phyloP scores from a whole-genome alignment of 441 rosid species.

The Manihot esculenta region DNA sequence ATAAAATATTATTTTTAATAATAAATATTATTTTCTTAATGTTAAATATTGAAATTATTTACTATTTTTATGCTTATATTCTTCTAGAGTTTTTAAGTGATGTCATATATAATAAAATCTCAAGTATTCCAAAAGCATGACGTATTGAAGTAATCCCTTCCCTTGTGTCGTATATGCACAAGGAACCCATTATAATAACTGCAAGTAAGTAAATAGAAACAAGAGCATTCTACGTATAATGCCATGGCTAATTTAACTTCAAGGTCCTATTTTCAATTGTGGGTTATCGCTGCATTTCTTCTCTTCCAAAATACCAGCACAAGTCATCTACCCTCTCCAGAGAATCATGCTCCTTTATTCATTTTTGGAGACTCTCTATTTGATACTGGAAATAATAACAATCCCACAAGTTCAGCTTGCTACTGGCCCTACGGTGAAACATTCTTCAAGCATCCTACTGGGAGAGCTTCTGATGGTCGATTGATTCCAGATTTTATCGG shows the following conservation, averaged over 20 bases:
- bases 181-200: too few species aligned
- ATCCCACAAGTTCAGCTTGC: slow-evolving; percentile 10
- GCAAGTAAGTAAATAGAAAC: too few species aligned
- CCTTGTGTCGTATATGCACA: too few species aligned
- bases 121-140: too few species aligned
- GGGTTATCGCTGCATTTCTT: not conserved
- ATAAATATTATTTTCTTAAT: too few species aligned
- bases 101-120: too few species aligned
- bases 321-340: not conserved
- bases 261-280: not conserved
- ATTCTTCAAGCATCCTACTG: slow-evolving; percentile 38
- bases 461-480: slow-evolving; percentile 35
- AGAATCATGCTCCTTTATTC: not conserved
- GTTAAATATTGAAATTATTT: too few species aligned
- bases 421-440: slow-evolving; percentile 43
- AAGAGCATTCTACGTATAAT: not conserved
- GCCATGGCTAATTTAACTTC: not conserved
- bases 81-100: too few species aligned
- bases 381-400: not conserved
- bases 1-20: too few species aligned
- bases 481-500: slow-evolving; percentile 33
- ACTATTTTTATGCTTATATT: too few species aligned
- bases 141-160: too few species aligned
- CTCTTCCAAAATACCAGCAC: not conserved
- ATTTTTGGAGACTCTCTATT: slow-evolving; percentile 5